A percentile compares a stretch with the other conserved stretches of the same genome.
phyloP scores from a whole-genome alignment of 148 eudicot species.

The Arbutus unedo region DNA sequence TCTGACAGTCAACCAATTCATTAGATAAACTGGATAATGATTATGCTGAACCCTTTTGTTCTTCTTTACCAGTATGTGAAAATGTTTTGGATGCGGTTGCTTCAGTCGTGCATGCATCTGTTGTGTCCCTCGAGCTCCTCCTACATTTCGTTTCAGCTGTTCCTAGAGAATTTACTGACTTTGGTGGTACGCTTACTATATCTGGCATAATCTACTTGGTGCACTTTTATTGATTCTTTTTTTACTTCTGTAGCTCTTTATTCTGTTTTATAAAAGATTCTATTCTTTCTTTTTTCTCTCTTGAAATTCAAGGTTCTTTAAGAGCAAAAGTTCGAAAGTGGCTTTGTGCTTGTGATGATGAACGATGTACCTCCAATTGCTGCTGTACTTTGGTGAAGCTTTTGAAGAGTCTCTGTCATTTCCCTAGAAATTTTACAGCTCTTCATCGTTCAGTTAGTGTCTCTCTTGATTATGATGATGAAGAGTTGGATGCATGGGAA shows the following conservation, averaged over 20 bases:
- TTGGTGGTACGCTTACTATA: constrained; percentile 52
- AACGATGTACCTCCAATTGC: constrained; percentile 22
- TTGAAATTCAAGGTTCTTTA: constrained; percentile 48
- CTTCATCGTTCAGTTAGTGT: constrained; percentile 25
- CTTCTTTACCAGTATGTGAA: constrained; percentile 60
- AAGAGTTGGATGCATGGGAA: constrained; percentile 74
- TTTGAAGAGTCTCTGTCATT: constrained; percentile 42
- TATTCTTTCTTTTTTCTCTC: constrained; percentile 8
- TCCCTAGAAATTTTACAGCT: constrained; percentile 43
- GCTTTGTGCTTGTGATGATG: constrained; percentile 43
- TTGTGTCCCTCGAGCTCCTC: constrained; percentile 68
- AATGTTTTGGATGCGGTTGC: constrained; percentile 65
- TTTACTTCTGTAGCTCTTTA: constrained; percentile 1
- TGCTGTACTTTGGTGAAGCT: constrained; percentile 30
- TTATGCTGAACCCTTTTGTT: constrained; percentile 16
- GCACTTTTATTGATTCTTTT: constrained; percentile 1
- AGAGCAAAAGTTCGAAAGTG: constrained; percentile 57
- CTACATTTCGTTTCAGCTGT: constrained; percentile 73
- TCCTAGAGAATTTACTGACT: constrained; percentile 79
- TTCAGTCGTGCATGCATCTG: constrained; percentile 45
- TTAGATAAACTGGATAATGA: constrained; percentile 4
- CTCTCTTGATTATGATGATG: constrained; percentile 54
- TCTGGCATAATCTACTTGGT: constrained; percentile 5
- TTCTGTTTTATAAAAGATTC: background rate
- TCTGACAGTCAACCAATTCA: background rate